A percentile compares a stretch with the other conserved stretches of the same genome.
Conservation (phyloP, 1,284 basidiomycete species). For the Ganoderma lucidum region DNA sequence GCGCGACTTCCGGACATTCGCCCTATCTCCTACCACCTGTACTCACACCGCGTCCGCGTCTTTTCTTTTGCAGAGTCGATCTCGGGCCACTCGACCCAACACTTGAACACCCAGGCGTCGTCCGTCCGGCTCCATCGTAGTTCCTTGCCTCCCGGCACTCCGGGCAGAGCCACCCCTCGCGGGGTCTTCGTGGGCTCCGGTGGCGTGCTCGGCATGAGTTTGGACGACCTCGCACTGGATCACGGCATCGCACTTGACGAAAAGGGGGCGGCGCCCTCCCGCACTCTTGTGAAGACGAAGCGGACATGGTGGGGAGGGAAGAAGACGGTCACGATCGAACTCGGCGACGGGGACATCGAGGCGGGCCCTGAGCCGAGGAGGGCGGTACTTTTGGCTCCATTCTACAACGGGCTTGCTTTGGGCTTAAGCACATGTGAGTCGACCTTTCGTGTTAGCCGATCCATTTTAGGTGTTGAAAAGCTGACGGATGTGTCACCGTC, state of each 20-base stretch:
- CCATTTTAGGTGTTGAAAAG: not conserved
- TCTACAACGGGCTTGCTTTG: conserved; percentile 56
- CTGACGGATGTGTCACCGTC: not conserved
- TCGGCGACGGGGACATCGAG: conserved; percentile 37
- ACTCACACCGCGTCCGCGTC: conserved; percentile 1
- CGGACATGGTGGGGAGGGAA: conserved; percentile 47
- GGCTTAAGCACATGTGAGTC: conserved; percentile 46
- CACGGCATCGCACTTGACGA: conserved; percentile 35
- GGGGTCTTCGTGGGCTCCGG: conserved; percentile 36
- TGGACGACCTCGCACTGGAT: conserved; percentile 35
- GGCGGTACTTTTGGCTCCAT: conserved; percentile 52
- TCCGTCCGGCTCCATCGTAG: conserved; percentile 27
- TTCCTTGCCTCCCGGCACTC: conserved; percentile 24
- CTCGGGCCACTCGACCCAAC: conserved; percentile 41
- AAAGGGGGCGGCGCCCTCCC: conserved; percentile 41
- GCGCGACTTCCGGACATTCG: not conserved
- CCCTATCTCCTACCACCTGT: not conserved
- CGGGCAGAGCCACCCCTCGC: conserved; percentile 39
- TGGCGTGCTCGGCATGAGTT: conserved; percentile 31
- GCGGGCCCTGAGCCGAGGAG: conserved; percentile 44
- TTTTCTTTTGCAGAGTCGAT: conserved; percentile 35
- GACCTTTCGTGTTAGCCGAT: not conserved
- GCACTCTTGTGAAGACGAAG: conserved; percentile 36
- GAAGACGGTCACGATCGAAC: conserved; percentile 39
- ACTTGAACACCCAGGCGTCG: conserved; percentile 38